Conservation (phyloP, 768 basidiomycete genomes). For the Xerocomus spinulosus region DNA sequence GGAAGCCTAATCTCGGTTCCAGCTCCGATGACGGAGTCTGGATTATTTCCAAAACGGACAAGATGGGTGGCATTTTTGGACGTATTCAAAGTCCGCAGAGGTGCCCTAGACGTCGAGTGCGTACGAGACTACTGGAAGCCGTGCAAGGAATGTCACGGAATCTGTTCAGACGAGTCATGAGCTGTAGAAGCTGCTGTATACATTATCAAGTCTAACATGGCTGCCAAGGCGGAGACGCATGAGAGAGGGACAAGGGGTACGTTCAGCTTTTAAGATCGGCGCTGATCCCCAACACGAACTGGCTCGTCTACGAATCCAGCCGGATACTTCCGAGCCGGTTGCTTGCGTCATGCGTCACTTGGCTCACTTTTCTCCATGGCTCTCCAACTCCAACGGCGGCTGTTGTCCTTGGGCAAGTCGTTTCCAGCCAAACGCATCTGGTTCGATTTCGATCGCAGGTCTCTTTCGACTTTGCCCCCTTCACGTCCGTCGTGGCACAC, state of each 20-base stretch:
- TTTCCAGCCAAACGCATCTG: background rate
- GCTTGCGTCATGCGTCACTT: background rate
- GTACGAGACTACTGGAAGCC: background rate
- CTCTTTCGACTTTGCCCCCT: background rate
- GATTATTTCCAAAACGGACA: too few relatives aligned
- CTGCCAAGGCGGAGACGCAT: background rate
- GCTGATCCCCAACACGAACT: background rate
- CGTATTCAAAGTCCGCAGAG: too few relatives aligned
- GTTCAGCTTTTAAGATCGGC: background rate
- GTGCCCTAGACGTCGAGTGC: too few relatives aligned
- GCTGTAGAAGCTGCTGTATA: background rate
- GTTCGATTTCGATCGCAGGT: background rate
- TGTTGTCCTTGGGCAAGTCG: background rate
- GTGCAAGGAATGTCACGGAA: too few relatives aligned
- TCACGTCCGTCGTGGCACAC: conserved; percentile 3
- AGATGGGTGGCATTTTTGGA: too few relatives aligned
- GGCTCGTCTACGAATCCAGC: background rate
- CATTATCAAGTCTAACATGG: background rate
- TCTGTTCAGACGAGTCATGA: background rate
- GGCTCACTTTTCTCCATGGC: conserved; percentile 2
- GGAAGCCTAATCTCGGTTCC: too few relatives aligned
- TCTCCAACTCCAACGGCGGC: background rate
- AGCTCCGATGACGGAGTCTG: too few relatives aligned
- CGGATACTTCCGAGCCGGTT: background rate
- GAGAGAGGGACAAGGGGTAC: background rate